Evolutionary conservation across 139 green algal genomes (phyloP).

Genomic region (Closterium sp.): DNA sequence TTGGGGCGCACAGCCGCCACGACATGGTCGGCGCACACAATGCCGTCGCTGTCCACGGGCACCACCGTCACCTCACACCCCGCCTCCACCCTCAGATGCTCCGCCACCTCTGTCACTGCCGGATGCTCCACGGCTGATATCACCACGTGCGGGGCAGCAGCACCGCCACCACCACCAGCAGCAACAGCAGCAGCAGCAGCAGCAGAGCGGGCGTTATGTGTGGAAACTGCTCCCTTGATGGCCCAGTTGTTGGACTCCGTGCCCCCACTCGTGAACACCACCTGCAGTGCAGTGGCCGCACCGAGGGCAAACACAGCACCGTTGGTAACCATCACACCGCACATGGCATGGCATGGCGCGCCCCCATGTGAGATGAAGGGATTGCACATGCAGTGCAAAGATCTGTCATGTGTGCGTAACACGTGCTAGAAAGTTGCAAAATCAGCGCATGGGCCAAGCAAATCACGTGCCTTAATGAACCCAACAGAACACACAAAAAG

Average conservation of each 20-base stretch:
- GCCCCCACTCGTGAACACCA: constrained; percentile 56
- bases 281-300: background rate
- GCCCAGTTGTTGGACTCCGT: constrained; percentile 56
- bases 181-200: too few relatives aligned
- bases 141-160: constrained; percentile 68
- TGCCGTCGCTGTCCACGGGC: constrained; percentile 58
- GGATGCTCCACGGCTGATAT: constrained; percentile 73
- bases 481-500: too few relatives aligned
- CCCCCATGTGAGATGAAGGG: too few relatives aligned
- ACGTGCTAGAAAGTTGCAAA: too few relatives aligned
- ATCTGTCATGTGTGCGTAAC: too few relatives aligned
- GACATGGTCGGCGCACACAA: constrained; percentile 59
- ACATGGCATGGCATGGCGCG: too few relatives aligned
- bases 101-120: constrained; percentile 58
- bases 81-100: constrained; percentile 43
- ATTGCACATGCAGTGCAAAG: too few relatives aligned
- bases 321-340: too few relatives aligned
- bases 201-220: constrained; percentile 6
- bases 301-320: background rate
- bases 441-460: too few relatives aligned
- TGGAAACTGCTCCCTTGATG: constrained; percentile 17
- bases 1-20: constrained; percentile 46
- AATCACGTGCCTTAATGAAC: too few relatives aligned
- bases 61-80: constrained; percentile 61
- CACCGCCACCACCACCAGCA: too few relatives aligned